phyloP scores from a whole-genome alignment of 441 rosid species.

The Pelargonium australe region DNA sequence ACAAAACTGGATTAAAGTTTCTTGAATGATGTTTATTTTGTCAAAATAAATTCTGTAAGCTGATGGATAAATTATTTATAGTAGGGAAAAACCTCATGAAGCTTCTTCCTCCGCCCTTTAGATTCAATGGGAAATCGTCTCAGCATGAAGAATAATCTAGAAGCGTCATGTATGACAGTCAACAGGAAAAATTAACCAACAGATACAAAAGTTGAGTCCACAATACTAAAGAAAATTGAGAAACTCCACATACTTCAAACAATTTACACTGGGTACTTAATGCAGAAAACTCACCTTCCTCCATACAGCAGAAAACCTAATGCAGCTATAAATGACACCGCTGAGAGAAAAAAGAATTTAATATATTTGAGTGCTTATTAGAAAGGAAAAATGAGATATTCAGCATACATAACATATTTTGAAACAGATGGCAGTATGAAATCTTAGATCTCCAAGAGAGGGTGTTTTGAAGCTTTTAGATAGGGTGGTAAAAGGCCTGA shows the following conservation, averaged over 20 bases:
- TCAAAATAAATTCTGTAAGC: neutral
- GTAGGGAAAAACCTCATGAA: constrained; percentile 60
- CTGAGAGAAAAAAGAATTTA: constrained; percentile 26
- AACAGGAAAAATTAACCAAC: constrained; percentile 13
- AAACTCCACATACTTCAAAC: neutral
- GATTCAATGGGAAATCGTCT: constrained; percentile 87
- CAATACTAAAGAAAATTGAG: neutral
- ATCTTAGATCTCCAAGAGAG: constrained; percentile 1
- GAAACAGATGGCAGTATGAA: neutral
- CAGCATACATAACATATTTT: neutral
- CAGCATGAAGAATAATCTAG: constrained; percentile 78
- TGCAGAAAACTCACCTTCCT: constrained; percentile 45
- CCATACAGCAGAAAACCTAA: constrained; percentile 56
- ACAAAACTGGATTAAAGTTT: neutral
- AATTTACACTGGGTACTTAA: neutral
- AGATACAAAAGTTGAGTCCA: neutral
- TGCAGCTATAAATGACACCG: constrained; percentile 57
- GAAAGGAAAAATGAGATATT: neutral
- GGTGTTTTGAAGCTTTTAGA: constrained; percentile 8
- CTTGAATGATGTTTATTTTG: neutral
- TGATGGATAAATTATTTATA: neutral
- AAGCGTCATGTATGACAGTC: constrained; percentile 8
- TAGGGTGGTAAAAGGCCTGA: constrained; percentile 18
- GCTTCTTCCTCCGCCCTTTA: constrained; percentile 89
- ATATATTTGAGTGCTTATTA: neutral